Evolutionary conservation across 495 filamentous ascomycete genomes (phyloP).

Genomic region (Parachaetomium inaequale): DNA sequence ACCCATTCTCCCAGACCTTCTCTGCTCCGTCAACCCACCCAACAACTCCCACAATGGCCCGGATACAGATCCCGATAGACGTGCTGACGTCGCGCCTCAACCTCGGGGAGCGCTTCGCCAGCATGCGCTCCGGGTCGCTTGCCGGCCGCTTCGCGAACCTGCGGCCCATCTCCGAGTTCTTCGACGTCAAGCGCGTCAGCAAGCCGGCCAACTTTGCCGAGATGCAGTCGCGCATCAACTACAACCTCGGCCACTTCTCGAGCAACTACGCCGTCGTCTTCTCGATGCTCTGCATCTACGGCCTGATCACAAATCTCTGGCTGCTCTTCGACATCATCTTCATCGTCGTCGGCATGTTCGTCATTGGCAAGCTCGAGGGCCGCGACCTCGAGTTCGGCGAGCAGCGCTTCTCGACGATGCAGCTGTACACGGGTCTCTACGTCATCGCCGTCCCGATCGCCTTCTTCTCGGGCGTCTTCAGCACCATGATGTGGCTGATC

Average conservation of each 20-base stretch:
- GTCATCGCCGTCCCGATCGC: conserved; percentile 77
- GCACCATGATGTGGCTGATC: conserved; percentile 87
- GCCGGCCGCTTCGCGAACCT: conserved; percentile 86
- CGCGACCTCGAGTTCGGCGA: conserved; percentile 82
- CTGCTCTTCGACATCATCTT: conserved; percentile 91
- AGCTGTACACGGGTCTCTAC: conserved; percentile 88
- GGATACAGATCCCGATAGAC: conserved; percentile 88
- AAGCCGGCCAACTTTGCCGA: conserved; percentile 91
- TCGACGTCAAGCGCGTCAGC: conserved; percentile 90
- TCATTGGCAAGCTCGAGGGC: conserved; percentile 83
- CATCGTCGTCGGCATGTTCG: conserved; percentile 78
- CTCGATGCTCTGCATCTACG: conserved; percentile 92
- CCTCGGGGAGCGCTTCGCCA: conserved; percentile 68
- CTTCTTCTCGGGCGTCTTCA: conserved; percentile 74
- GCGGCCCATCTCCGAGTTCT: conserved; percentile 84
- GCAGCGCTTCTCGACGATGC: conserved; percentile 78
- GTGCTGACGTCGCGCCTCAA: conserved; percentile 85
- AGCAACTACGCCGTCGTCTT: conserved; percentile 97
- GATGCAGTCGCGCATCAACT: conserved; percentile 90
- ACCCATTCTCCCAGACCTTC: not conserved
- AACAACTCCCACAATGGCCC: conserved; percentile 58
- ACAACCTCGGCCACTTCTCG: conserved; percentile 94
- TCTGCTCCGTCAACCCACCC: conserved; percentile 6
- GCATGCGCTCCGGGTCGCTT: conserved; percentile 71
- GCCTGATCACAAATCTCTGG: conserved; percentile 74